Percentiles rank a stretch among this genome's conserved stretches.
phyloP scores from a whole-genome alignment of 2,329 filamentous ascomycete species.

The Beauveria rudraprayagi region DNA sequence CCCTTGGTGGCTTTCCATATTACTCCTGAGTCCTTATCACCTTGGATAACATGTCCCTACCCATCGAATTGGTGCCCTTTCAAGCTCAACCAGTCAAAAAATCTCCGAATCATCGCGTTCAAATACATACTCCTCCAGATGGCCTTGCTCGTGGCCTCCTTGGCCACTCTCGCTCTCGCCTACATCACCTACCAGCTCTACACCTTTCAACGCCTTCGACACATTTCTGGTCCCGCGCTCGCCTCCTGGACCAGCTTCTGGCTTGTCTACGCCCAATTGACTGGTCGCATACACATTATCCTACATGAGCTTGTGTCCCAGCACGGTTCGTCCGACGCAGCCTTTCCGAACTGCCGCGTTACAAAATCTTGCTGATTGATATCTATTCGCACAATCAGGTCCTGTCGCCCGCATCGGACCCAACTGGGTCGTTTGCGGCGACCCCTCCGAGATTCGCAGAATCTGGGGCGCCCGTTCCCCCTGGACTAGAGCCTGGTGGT shows the following conservation, averaged over 20 bases:
- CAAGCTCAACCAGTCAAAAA: neutral
- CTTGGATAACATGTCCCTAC: too few relatives aligned
- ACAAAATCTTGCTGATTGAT: neutral
- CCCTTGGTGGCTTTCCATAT: neutral
- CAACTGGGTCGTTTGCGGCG: conserved; percentile 23
- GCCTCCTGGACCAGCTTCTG: conserved; percentile 23
- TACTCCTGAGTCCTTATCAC: too few relatives aligned
- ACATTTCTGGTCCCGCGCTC: conserved; percentile 22
- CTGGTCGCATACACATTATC: neutral
- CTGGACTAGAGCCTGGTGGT: conserved; percentile 26
- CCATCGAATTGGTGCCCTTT: too few relatives aligned
- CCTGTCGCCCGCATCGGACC: conserved; percentile 21
- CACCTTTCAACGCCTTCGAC: conserved; percentile 16
- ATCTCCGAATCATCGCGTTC: too few relatives aligned
- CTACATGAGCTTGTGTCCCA: neutral
- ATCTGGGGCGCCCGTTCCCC: conserved; percentile 23
- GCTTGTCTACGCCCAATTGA: conserved; percentile 21
- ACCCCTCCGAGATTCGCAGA: conserved; percentile 21
- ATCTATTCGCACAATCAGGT: conserved; percentile 13
- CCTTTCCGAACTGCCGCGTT: neutral
- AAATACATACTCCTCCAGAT: neutral
- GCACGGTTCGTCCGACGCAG: neutral
- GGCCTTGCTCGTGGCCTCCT: neutral
- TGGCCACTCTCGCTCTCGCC: neutral
- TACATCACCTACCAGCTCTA: conserved; percentile 1